Evolutionary conservation across 2,329 filamentous ascomycete species (phyloP), one percentile per base, ranked within the genome.

Genomic region (Colletotrichum sp.): DNA sequence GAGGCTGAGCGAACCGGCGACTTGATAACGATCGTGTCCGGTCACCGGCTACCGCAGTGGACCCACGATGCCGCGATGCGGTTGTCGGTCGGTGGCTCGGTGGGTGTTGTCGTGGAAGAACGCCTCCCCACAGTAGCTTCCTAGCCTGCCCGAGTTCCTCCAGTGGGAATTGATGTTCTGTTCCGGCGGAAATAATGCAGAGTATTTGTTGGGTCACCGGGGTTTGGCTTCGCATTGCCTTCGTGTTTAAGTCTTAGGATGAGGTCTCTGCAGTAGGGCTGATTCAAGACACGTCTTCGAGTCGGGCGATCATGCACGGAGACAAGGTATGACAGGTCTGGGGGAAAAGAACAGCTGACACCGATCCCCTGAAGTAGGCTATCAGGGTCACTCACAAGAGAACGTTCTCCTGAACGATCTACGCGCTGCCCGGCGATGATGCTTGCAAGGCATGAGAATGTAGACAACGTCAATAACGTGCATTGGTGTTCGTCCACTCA

Each of bases 31-130:
- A 65, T 48, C 21, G 36, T 18, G 14, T 21, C 28, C 52, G 21
- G 12, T 38, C 34, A n/a, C 73, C 73, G 63, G 71, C 43, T 68
- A 73, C 69, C 69, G 71, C 56, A 21, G n/a, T 63, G 43, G 68
- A 36, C 48, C 26, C 48, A 43, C 43, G 63, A 75, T 68, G 69
- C 62, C 73, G 43, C 55, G 14, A 28, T 24, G 63, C 69, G 73
- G 73, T 63, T 73, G n/a, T 75, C 73, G 69, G 73, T 73, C 69
- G 56, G 55, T 21, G 38, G 55, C 32, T 69, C 66, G 62, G 56
- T 69, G 56, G 67, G 34, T 69, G 61, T 59, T 43, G 66, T 61
- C 34, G 55, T 24, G 63, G 38, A 66, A 30, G 56, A 62, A 62
- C 26, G 24, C 24, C 32, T 69, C 26, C 56, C 67, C 67, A 62